Base-by-base conservation (phyloP, 495 filamentous ascomycete species). In the Hypoxylon lienhwacheense region DNA sequence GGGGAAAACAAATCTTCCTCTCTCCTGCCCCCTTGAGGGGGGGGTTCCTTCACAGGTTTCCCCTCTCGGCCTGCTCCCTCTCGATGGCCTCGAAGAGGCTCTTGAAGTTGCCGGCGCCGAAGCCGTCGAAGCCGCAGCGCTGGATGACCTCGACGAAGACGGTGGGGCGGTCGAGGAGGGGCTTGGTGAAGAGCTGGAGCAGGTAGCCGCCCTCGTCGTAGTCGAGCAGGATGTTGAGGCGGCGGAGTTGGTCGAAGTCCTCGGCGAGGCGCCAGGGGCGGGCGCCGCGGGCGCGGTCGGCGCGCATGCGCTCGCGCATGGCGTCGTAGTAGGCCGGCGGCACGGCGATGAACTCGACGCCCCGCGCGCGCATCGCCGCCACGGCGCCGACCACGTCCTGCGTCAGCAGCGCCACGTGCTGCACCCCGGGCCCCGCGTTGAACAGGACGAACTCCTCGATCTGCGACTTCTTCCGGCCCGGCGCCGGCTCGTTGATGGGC, bases 101-200 rank as follows among this genome's bases (percentile, higher is more conserved):
- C 80, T 89, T 95, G 74, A 96, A 95, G 65, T 96, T 96, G n/a
- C 91, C 91, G 2, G 90, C 91, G 3, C 91, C 90, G 59, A 96
- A 96, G 0, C 91, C 91, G 7, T 83, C 78, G 69, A 96, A 96
- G 53, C 90, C 84, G 54, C 90, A 81, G 26, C 90, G 74, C 70
- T 96, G 88, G 61, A 96, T 96, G 53, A 96, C 91, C 79, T 96
- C 91, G 47, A 96, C 81, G 67, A 96, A 96, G 0, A 96, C 90
- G 1, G 91, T 96, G 2, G 91, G 91, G 0, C 91, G 82, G 68
- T 96, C 91, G 84, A 96, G 86, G 40, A 97, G 54, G 48, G 89
- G 91, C 82, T 91, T 91, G 8, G 90, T 95, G 65, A 96, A 96
- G 8, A 96, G 72, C 71, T 91, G 88, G 32, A 92, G 65, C 25